Conservation (phyloP, 768 basidiomycete genomes). For the Naganishia antarctica region DNA sequence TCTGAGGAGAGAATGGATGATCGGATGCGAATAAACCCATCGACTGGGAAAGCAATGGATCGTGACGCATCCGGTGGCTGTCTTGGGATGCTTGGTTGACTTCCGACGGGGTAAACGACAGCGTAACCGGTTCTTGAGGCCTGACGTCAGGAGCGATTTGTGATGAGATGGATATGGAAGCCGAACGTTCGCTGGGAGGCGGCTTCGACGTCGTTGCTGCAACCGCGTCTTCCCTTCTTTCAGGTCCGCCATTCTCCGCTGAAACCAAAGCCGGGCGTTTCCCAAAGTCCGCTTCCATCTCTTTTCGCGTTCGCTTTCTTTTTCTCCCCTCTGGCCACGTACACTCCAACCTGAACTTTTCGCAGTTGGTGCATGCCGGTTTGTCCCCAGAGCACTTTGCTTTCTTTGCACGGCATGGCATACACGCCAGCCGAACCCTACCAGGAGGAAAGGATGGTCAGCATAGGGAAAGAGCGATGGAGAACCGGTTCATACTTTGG, state of each 20-base stretch:
- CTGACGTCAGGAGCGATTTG: background rate
- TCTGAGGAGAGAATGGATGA: background rate
- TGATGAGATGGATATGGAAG: background rate
- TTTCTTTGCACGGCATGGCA: conserved; percentile 27
- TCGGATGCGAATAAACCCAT: conserved; percentile 5
- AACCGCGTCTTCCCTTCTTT: background rate
- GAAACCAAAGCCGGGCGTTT: conserved; percentile 25
- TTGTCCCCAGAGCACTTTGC: conserved; percentile 29
- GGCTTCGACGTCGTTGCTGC: background rate
- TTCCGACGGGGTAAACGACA: background rate
- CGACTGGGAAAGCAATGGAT: conserved; percentile 36
- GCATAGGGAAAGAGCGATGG: background rate
- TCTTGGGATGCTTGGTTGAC: background rate
- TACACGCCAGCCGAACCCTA: conserved; percentile 27
- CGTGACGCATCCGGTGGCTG: conserved; percentile 24
- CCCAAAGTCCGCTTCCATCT: conserved; percentile 44
- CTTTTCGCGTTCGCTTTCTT: conserved; percentile 42
- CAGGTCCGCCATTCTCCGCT: conserved; percentile 1
- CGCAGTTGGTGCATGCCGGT: conserved; percentile 21
- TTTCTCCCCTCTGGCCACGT: conserved; percentile 42
- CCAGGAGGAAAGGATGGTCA: background rate
- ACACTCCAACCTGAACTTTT: conserved; percentile 37
- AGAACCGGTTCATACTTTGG: conserved; percentile 3
- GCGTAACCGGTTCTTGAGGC: background rate
- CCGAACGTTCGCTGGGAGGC: background rate